A percentile compares a stretch with the other conserved stretches of the same genome.
phyloP scores from a whole-genome alignment of 345 rosid genomes.

The Syzygium aromaticum region DNA sequence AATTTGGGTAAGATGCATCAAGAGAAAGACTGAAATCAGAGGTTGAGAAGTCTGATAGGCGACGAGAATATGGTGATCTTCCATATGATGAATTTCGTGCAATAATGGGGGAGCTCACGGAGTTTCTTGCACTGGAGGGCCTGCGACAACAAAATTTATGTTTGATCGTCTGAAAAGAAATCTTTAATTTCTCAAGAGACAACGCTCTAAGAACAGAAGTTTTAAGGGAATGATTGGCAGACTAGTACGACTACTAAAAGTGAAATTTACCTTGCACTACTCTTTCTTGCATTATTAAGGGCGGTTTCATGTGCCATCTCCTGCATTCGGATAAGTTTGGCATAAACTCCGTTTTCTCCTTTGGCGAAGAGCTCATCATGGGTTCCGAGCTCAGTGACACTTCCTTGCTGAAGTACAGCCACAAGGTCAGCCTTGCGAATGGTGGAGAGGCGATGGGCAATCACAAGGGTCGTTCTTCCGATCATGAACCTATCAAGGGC shows the following conservation, averaged over 20 bases:
- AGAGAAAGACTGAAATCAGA: constrained; percentile 91
- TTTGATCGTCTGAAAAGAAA: background rate
- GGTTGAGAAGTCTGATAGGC: constrained; percentile 97
- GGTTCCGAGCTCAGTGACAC: constrained; percentile 82
- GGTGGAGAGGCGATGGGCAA: constrained; percentile 96
- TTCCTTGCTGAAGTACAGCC: constrained; percentile 93
- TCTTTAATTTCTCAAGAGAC: background rate
- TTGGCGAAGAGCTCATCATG: constrained; percentile 86
- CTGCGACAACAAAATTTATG: constrained; percentile 29
- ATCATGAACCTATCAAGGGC: constrained; percentile 98
- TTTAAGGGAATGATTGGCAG: background rate
- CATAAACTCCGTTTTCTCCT: constrained; percentile 86
- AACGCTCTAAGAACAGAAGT: background rate
- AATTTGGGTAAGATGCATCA: constrained; percentile 62
- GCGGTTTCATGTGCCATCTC: constrained; percentile 97
- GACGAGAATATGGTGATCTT: constrained; percentile 88
- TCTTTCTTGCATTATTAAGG: constrained; percentile 84
- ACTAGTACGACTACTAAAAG: background rate
- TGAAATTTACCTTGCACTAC: constrained; percentile 76
- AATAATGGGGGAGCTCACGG: constrained; percentile 95
- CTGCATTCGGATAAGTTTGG: constrained; percentile 93
- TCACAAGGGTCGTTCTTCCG: constrained; percentile 93
- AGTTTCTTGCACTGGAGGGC: constrained; percentile 97
- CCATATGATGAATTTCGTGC: constrained; percentile 94
- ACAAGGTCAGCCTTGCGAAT: constrained; percentile 97